phyloP scores from a whole-genome alignment of 306 rosid genomes.

The Medicago ruthenica region DNA sequence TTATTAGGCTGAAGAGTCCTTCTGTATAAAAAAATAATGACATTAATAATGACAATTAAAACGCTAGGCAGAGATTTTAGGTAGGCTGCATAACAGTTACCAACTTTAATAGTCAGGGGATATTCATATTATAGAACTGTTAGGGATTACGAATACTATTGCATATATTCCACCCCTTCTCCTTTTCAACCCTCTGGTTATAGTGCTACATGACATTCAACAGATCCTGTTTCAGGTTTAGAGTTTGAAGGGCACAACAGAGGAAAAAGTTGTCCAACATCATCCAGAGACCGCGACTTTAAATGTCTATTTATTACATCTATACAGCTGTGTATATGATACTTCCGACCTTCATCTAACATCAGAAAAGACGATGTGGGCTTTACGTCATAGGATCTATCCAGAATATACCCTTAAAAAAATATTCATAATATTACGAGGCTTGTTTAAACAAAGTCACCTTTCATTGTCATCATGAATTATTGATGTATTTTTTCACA shows the following conservation, averaged over 20 bases:
- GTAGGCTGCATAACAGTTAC: conserved; percentile 16
- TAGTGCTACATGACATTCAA: conserved; percentile 12
- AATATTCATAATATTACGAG: neutral
- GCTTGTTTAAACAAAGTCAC: conserved; percentile 8
- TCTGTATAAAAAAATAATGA: conserved; percentile 51
- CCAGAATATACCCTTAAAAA: conserved; percentile 11
- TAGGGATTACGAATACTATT: conserved; percentile 13
- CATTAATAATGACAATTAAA: neutral
- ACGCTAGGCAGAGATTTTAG: conserved; percentile 4
- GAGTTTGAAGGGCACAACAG: conserved; percentile 25
- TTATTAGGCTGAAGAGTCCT: conserved; percentile 51
- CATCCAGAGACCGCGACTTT: conserved; percentile 5
- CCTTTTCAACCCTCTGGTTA: conserved; percentile 2
- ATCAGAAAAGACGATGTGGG: conserved; percentile 10
- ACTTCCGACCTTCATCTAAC: conserved; percentile 17
- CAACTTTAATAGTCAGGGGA: conserved; percentile 4
- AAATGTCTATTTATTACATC: conserved; percentile 6
- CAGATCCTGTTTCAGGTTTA: conserved; percentile 25
- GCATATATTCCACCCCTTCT: neutral
- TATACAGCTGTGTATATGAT: neutral
- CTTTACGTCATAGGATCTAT: neutral
- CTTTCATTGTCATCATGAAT: conserved; percentile 16
- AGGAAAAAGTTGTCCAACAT: conserved; percentile 2
- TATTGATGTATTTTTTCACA: conserved; percentile 13
- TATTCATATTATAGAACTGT: conserved; percentile 28